These are phyloP conservation scores for Endogone sp. DNA, from an alignment of 192 early-diverging fungal species.

Conservation along the genomic window DNA sequence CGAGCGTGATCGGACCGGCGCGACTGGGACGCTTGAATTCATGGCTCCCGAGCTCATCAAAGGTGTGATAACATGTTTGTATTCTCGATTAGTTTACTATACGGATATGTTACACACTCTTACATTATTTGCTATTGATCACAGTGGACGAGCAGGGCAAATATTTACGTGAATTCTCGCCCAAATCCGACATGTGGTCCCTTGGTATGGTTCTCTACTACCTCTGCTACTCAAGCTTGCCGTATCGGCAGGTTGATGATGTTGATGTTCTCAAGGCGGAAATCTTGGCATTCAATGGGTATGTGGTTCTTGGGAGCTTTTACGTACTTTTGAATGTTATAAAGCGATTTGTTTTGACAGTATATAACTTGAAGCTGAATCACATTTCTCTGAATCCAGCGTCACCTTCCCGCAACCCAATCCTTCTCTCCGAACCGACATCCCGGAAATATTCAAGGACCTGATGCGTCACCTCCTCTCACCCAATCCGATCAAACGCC, in stretches of 20 bases:
- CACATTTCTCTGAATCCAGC: too few species aligned
- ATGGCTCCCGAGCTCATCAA: constrained; percentile 79
- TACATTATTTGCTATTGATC: background rate
- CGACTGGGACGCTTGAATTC: constrained; percentile 93
- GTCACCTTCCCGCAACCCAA: background rate
- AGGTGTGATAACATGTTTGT: too few species aligned
- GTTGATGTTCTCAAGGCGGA: constrained; percentile 81
- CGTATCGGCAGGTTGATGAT: constrained; percentile 83
- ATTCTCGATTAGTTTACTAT: background rate
- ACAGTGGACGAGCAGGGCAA: constrained; percentile 50
- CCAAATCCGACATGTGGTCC: constrained; percentile 93
- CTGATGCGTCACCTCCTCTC: constrained; percentile 54
- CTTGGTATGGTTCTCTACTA: constrained; percentile 93
- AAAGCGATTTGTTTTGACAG: background rate
- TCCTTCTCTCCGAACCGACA: constrained; percentile 17
- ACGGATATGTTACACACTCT: too few species aligned
- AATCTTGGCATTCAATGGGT: constrained; percentile 65
- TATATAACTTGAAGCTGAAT: too few species aligned
- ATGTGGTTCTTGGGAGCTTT: too few species aligned
- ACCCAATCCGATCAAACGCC: constrained; percentile 49
- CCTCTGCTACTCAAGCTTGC: constrained; percentile 80
- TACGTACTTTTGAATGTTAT: background rate
- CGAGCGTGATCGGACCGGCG: constrained; percentile 77
- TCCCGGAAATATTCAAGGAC: constrained; percentile 52
- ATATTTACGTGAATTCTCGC: constrained; percentile 74